phyloP scores from a whole-genome alignment of 371 early-diverging fungal genomes.

The Lichtheimia hyalospora region DNA sequence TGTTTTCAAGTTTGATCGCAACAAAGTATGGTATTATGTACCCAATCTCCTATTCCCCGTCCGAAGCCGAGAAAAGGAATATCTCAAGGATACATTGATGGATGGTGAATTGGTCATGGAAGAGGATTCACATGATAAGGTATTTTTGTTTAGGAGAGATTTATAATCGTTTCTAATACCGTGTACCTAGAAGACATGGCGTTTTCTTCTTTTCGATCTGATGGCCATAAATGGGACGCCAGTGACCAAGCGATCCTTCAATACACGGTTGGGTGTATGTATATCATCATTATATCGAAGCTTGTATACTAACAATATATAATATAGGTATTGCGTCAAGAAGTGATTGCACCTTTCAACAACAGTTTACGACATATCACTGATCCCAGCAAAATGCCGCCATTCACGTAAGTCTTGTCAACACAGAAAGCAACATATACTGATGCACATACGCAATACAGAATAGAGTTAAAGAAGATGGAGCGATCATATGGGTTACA shows the following conservation, averaged over 20 bases:
- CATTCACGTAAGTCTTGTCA: slow-evolving; percentile 62
- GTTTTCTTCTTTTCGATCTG: slow-evolving; percentile 71
- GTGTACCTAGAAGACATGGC: slow-evolving; percentile 47
- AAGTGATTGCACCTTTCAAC: slow-evolving; percentile 61
- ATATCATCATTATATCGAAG: background rate
- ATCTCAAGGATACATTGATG: slow-evolving; percentile 70
- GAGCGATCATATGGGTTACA: slow-evolving; percentile 62
- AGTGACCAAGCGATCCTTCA: slow-evolving; percentile 61
- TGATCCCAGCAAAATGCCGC: slow-evolving; percentile 44
- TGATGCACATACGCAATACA: slow-evolving; percentile 10
- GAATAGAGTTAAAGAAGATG: slow-evolving; percentile 61
- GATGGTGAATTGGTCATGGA: slow-evolving; percentile 80
- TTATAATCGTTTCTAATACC: background rate
- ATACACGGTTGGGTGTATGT: slow-evolving; percentile 66
- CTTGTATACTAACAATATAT: background rate
- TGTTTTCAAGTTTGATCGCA: slow-evolving; percentile 64
- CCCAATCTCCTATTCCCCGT: slow-evolving; percentile 62
- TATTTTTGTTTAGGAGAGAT: background rate
- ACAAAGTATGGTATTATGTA: slow-evolving; percentile 63
- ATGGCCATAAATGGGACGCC: slow-evolving; percentile 63
- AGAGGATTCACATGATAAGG: slow-evolving; percentile 10
- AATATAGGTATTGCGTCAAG: slow-evolving; percentile 61
- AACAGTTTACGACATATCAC: slow-evolving; percentile 31
- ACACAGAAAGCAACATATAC: background rate
- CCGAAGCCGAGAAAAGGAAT: slow-evolving; percentile 54